Evolutionary conservation across 2,329 filamentous ascomycete genomes (phyloP).

Genomic region (Penicillium sp.): DNA sequence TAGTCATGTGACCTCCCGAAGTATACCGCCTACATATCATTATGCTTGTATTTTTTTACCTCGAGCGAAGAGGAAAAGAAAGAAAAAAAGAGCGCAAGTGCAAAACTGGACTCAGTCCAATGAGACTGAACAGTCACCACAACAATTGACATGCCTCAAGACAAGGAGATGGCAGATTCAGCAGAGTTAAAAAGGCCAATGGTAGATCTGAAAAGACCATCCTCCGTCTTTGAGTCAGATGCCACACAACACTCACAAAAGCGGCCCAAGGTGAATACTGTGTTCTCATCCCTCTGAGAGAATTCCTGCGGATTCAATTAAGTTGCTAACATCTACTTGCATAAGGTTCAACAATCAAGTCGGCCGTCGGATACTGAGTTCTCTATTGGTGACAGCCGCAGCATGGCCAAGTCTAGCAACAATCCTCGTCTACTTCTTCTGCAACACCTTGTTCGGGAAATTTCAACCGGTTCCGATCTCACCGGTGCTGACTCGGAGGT

Average conservation of each 20-base stretch:
- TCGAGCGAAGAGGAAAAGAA: neutral
- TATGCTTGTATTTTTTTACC: neutral
- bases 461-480: constrained; percentile 19
- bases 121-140: neutral
- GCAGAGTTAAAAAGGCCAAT: neutral
- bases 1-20: neutral
- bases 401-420: constrained; percentile 2
- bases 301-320: neutral
- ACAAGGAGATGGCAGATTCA: neutral
- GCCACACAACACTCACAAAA: neutral
- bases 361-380: neutral
- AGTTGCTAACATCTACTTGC: neutral
- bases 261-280: constrained; percentile 2
- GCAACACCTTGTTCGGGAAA: constrained; percentile 22
- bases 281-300: neutral
- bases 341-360: neutral
- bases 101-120: neutral
- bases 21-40: constrained; percentile 1
- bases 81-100: neutral
- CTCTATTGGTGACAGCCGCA: neutral
- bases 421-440: constrained; percentile 20
- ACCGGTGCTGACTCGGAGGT: constrained; percentile 17
- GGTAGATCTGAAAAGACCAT: neutral
- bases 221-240: neutral
- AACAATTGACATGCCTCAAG: neutral